Evolutionary conservation across 768 basidiomycete genomes (phyloP), one percentile per base, ranked within the genome.

Genomic region (Russula virescens): DNA sequence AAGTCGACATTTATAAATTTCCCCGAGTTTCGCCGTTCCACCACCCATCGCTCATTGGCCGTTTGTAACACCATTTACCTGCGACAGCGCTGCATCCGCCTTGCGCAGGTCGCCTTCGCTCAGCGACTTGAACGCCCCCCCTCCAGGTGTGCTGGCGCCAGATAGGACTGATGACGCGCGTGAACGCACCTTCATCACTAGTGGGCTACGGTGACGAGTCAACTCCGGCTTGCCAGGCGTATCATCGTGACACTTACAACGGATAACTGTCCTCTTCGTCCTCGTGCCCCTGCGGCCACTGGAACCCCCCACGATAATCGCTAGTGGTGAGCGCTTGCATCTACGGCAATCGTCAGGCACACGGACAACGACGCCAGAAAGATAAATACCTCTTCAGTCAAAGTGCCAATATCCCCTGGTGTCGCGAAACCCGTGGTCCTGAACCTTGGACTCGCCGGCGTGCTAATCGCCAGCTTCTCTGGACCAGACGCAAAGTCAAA

Each of bases 261-360:
- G 90, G 91, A 77, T 92, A 95, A 35, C 84, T 83, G 66, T 96
- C 94, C 42, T 97, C 94, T 58, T 98, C 94, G 31, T 94, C 93
- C 14, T 89, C 87, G 28, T 81, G 76, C 53, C 76, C 55, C 18
- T 74, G 71, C 2, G 82, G 80, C 86, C 86, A 89, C 58, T 78
- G 78, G 61, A 81, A 81, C 9, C 58, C 58, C 49, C 89, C 87
- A 52, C 83, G 80, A 71, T 91, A 95, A 74, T 95, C 92, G 71
- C 91, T 93, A 13, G 95, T 98, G 14, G 81, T 78, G 51, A 98
- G 78, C 26, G 80, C 75, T 72, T 97, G 87, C 95, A 98, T 98
- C 89, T 89, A 57, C 69, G 1, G 14, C 19, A 60, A 5, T 62
- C 43, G 52, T 18, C 65, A 58, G 21, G 45, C 42, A 35, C 4